Conservation (phyloP, 2,329 filamentous ascomycete genomes). For the Mycosphaerella sp. region DNA sequence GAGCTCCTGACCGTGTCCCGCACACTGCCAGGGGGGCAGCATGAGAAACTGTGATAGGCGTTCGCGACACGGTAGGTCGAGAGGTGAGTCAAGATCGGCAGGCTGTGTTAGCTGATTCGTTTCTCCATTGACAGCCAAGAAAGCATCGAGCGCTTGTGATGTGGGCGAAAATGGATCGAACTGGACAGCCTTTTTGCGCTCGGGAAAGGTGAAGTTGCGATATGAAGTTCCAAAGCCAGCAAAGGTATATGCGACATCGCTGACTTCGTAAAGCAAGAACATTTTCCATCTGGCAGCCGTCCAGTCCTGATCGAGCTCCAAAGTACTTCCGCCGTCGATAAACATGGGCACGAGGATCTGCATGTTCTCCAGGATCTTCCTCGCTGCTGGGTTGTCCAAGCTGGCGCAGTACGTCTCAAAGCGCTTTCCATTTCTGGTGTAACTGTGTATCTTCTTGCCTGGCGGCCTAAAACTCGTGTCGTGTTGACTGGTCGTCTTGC, state of each 20-base stretch:
- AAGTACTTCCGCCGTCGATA: constrained; percentile 84
- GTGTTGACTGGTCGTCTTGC: constrained; percentile 29
- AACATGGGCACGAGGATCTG: constrained; percentile 80
- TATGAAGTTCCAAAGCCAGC: constrained; percentile 89
- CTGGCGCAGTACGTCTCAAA: constrained; percentile 83
- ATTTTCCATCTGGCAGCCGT: constrained; percentile 78
- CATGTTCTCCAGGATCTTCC: constrained; percentile 68
- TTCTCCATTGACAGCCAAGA: constrained; percentile 27
- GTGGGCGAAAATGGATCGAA: constrained; percentile 22
- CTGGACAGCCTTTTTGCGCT: constrained; percentile 23
- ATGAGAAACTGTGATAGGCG: constrained; percentile 92
- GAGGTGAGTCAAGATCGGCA: constrained; percentile 41
- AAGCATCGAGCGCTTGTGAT: constrained; percentile 21
- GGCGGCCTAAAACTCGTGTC: constrained; percentile 60
- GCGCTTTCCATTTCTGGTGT: constrained; percentile 54
- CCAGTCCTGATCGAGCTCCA: constrained; percentile 66
- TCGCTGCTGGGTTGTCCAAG: constrained; percentile 63
- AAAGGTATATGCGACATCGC: constrained; percentile 62
- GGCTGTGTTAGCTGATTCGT: constrained; percentile 17
- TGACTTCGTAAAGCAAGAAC: constrained; percentile 59
- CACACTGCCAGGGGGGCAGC: constrained; percentile 76
- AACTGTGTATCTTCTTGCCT: constrained; percentile 62
- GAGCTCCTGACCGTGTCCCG: constrained; percentile 70
- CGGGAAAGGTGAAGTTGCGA: constrained; percentile 56
- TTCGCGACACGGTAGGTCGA: constrained; percentile 65